Percentiles rank a stretch among this genome's conserved stretches.
phyloP scores from a whole-genome alignment of 176 grass and related monocot genomes.

The Typha latifolia region DNA sequence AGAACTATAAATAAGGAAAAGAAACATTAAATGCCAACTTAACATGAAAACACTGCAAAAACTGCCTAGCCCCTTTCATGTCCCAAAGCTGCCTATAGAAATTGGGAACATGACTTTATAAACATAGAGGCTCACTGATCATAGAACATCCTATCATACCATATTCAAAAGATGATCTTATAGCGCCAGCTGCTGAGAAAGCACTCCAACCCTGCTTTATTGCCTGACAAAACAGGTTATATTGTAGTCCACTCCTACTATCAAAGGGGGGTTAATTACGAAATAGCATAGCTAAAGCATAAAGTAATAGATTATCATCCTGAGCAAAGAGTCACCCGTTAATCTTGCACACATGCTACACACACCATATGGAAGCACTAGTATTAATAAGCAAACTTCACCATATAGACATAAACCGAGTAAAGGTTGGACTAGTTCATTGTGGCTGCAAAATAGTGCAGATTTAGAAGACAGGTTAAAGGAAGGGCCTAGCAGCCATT shows the following conservation, averaged over 20 bases:
- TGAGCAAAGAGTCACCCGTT: too few relatives aligned
- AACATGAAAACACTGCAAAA: constrained; percentile 12
- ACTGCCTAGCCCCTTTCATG: constrained; percentile 21
- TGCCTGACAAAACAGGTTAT: constrained; percentile 37
- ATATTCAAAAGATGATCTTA: constrained; percentile 36
- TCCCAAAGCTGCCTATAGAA: constrained; percentile 12
- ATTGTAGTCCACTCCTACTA: constrained; percentile 37
- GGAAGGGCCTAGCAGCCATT: too few relatives aligned
- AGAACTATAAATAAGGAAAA: background rate
- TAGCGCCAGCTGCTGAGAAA: constrained; percentile 30
- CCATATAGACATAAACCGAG: too few relatives aligned
- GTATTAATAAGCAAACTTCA: too few relatives aligned
- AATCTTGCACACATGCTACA: too few relatives aligned
- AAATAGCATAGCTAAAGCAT: constrained; percentile 20
- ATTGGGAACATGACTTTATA: constrained; percentile 26
- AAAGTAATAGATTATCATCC: too few relatives aligned
- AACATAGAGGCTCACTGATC: constrained; percentile 23
- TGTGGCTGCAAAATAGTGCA: too few relatives aligned
- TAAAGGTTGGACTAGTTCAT: too few relatives aligned
- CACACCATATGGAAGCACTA: too few relatives aligned
- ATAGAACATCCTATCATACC: constrained; percentile 54
- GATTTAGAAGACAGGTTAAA: too few relatives aligned
- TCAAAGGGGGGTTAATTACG: constrained; percentile 34
- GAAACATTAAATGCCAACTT: background rate
- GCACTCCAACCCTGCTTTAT: constrained; percentile 28